Conservation (phyloP, 2,329 filamentous ascomycete species). For the Penicillium rolfsii region DNA sequence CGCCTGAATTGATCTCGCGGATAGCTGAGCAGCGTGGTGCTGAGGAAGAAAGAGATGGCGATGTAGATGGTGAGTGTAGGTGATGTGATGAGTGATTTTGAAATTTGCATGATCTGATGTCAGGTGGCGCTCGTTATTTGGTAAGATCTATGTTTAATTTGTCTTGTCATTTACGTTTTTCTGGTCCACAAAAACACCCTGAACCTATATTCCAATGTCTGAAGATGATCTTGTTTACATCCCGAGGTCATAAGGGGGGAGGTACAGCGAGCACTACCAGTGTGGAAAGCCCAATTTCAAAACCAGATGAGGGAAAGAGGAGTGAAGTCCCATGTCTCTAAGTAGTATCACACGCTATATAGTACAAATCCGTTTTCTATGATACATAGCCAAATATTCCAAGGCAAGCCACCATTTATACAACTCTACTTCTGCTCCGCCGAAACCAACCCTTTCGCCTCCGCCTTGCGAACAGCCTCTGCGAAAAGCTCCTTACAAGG, state of each 20-base stretch:
- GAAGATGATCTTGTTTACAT: background rate
- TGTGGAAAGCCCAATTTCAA: background rate
- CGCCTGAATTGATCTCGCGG: background rate
- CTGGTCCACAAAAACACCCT: background rate
- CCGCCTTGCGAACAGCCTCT: constrained; percentile 37
- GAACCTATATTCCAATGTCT: background rate
- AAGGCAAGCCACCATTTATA: background rate
- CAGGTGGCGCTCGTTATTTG: background rate
- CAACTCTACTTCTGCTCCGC: constrained; percentile 7
- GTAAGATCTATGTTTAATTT: background rate
- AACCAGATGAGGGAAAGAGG: background rate
- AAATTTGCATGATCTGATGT: background rate
- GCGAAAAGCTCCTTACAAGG: constrained; percentile 77
- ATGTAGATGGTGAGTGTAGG: background rate
- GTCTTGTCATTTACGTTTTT: background rate
- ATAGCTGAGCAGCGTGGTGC: background rate
- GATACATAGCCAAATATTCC: constrained; percentile 4
- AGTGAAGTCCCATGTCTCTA: background rate
- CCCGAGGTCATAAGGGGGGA: too few relatives aligned
- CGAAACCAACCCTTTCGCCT: constrained; percentile 24
- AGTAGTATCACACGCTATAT: constrained; percentile 1
- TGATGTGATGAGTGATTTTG: background rate
- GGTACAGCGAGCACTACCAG: too few relatives aligned
- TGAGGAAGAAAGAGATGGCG: background rate
- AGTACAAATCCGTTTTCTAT: constrained; percentile 5